Percentiles rank a stretch among this genome's conserved stretches.
phyloP scores from a whole-genome alignment of 306 rosid species.

The Acacia crassicarpa region DNA sequence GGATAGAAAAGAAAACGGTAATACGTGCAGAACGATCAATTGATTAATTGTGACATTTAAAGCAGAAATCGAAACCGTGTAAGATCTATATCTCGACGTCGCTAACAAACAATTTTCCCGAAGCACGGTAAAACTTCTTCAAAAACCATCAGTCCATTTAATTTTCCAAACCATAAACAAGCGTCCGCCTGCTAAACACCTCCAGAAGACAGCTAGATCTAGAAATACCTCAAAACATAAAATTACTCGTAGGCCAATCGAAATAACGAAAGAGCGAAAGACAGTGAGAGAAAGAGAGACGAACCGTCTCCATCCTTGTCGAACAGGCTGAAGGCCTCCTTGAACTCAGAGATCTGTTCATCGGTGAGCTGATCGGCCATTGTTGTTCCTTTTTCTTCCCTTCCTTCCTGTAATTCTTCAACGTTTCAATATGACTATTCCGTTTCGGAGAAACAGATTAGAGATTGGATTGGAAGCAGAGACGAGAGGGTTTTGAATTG shows the following conservation, averaged over 20 bases:
- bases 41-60: not conserved
- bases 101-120: not conserved
- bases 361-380: constrained; percentile 82
- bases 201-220: constrained; percentile 22
- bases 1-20: not conserved
- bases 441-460: not conserved
- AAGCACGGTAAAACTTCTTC: not conserved
- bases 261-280: not conserved
- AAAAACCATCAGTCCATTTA: not conserved
- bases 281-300: constrained; percentile 27
- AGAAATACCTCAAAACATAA: not conserved
- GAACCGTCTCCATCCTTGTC: constrained; percentile 78
- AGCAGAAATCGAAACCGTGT: not conserved
- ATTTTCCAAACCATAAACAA: constrained; percentile 5
- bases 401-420: not conserved
- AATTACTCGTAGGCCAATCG: not conserved
- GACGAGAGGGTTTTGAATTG: not conserved
- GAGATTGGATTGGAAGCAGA: not conserved
- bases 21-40: not conserved
- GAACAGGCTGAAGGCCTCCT: constrained; percentile 75
- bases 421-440: not conserved
- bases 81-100: constrained; percentile 5
- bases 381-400: not conserved
- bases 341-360: constrained; percentile 82
- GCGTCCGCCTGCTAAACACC: not conserved